Conservation (phyloP, 805 yeast genomes). For the Spathaspora hagerdaliae region DNA sequence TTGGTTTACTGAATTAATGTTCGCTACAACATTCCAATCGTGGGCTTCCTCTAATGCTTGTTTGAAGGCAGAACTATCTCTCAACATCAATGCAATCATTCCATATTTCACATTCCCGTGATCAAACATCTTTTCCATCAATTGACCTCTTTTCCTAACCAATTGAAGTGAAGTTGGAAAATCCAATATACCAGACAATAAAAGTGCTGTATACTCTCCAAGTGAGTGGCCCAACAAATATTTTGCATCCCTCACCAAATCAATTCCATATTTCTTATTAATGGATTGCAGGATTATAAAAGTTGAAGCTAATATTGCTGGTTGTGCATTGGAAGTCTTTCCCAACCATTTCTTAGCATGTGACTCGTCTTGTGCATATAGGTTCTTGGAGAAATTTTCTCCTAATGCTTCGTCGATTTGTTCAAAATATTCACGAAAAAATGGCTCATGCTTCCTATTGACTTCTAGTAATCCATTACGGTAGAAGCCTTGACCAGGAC, state of each 20-base stretch:
- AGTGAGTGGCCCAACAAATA: slow-evolving; percentile 46
- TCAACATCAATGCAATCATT: slow-evolving; percentile 31
- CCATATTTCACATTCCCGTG: slow-evolving; percentile 18
- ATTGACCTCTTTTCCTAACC: slow-evolving; percentile 42
- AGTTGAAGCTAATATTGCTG: slow-evolving; percentile 45
- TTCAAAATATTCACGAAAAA: slow-evolving; percentile 11
- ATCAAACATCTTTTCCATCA: slow-evolving; percentile 33
- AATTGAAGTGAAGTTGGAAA: slow-evolving; percentile 33
- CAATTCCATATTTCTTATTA: slow-evolving; percentile 14
- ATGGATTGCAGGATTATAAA: slow-evolving; percentile 22
- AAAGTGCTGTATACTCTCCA: slow-evolving; percentile 47
- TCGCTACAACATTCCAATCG: slow-evolving; percentile 37
- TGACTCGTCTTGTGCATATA: slow-evolving; percentile 11
- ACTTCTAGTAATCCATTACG: slow-evolving; percentile 19
- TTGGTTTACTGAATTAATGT: slow-evolving; percentile 41
- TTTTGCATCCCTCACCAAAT: slow-evolving; percentile 12
- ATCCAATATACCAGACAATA: slow-evolving; percentile 31
- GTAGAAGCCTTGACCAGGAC: slow-evolving; percentile 35
- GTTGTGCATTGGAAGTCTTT: slow-evolving; percentile 49
- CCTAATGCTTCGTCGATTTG: slow-evolving; percentile 19
- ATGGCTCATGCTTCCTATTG: slow-evolving; percentile 8
- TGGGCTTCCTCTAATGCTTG: slow-evolving; percentile 14
- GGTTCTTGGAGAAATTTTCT: slow-evolving; percentile 15
- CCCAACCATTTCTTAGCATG: slow-evolving; percentile 16
- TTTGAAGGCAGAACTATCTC: slow-evolving; percentile 19